These are phyloP conservation scores for Solanum peruvianum DNA, from an alignment of 257 asterid species.

Conservation along the genomic window DNA sequence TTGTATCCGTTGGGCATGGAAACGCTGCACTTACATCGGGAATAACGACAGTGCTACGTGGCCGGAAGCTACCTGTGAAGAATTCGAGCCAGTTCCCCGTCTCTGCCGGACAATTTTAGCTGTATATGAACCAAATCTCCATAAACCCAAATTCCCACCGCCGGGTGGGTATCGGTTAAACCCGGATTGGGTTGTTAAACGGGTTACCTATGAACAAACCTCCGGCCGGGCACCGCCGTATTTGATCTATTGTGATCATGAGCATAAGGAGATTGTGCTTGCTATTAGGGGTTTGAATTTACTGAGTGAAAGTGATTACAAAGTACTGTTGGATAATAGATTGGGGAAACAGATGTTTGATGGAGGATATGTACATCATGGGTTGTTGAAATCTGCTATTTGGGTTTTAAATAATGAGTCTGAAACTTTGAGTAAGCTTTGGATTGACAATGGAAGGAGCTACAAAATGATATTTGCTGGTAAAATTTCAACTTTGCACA, in stretches of 20 bases:
- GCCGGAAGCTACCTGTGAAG: slow-evolving; percentile 69
- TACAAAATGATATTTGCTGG: slow-evolving; percentile 82
- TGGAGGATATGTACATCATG: slow-evolving; percentile 90
- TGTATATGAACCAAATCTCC: slow-evolving; percentile 71
- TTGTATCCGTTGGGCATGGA: slow-evolving; percentile 94
- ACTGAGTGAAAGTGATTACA: slow-evolving; percentile 62
- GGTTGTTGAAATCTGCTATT: slow-evolving; percentile 71
- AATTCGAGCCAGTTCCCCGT: slow-evolving; percentile 73
- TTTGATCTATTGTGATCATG: slow-evolving; percentile 66
- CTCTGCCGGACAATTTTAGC: slow-evolving; percentile 79
- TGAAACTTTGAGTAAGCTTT: slow-evolving; percentile 47
- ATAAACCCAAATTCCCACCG: slow-evolving; percentile 46
- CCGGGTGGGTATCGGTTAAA: slow-evolving; percentile 51
- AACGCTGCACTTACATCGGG: slow-evolving; percentile 91
- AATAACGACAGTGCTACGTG: slow-evolving; percentile 79
- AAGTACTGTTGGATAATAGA: slow-evolving; percentile 57
- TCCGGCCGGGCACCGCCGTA: slow-evolving; percentile 70
- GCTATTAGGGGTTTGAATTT: slow-evolving; percentile 78
- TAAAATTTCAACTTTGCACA: not conserved
- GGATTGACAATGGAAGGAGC: slow-evolving; percentile 66
- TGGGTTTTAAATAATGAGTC: slow-evolving; percentile 72
- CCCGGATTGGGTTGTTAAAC: slow-evolving; percentile 69
- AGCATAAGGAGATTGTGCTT: slow-evolving; percentile 55
- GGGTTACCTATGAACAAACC: slow-evolving; percentile 66
- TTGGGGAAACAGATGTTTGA: slow-evolving; percentile 89